Percentiles rank a stretch among this genome's conserved stretches.
phyloP scores from a whole-genome alignment of 805 yeast genomes.

The Candida piceae region DNA sequence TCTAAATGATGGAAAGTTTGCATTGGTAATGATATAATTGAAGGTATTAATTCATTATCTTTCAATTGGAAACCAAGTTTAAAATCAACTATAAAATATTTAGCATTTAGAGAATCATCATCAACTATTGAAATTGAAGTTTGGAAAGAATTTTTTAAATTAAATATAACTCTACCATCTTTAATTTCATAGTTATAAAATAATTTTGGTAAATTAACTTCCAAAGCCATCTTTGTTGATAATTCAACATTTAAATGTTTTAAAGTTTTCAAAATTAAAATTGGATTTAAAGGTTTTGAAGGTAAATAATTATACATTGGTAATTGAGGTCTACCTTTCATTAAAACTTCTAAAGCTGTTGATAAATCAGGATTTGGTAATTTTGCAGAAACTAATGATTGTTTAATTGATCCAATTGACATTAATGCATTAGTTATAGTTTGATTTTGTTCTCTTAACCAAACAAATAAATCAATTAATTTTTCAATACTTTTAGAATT shows the following conservation, averaged over 20 bases:
- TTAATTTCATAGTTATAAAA: conserved; percentile 59
- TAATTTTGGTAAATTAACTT: conserved; percentile 56
- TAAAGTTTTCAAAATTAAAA: conserved; percentile 55
- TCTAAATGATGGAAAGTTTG: conserved; percentile 43
- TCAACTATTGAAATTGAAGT: conserved; percentile 75
- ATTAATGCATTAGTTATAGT: conserved; percentile 58
- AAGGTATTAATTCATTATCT: conserved; percentile 26
- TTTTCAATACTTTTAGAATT: conserved; percentile 65
- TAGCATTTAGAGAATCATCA: conserved; percentile 50
- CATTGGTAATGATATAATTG: conserved; percentile 26
- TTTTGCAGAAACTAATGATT: conserved; percentile 79
- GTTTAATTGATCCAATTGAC: conserved; percentile 63
- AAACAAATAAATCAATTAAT: conserved; percentile 80
- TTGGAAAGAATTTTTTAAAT: conserved; percentile 60
- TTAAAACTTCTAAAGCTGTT: conserved; percentile 82
- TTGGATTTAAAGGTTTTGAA: conserved; percentile 44
- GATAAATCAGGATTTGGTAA: conserved; percentile 86
- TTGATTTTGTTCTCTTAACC: conserved; percentile 77
- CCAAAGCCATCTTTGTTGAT: conserved; percentile 68
- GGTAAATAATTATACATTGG: conserved; percentile 58
- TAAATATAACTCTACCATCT: conserved; percentile 72
- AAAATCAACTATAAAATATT: conserved; percentile 76
- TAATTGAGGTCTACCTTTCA: conserved; percentile 69
- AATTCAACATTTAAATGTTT: conserved; percentile 66
- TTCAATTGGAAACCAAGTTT: conserved; percentile 52